Percentiles rank a stretch among this genome's conserved stretches.
Conservation (phyloP, 352 stramenopile species). For the Globisporangium sylvaticum region DNA sequence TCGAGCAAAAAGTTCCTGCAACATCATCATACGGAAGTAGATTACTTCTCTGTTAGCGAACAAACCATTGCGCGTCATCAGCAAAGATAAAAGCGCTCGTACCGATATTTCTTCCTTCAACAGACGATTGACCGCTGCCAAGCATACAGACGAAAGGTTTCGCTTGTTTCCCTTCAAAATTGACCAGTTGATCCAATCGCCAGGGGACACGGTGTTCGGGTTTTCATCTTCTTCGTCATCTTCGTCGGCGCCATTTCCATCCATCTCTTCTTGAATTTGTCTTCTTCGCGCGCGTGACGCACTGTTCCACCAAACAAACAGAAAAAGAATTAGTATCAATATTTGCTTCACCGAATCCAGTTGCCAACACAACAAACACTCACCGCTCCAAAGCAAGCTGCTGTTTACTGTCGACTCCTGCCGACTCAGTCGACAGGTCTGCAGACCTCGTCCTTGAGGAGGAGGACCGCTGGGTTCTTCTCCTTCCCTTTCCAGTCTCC, state of each 20-base stretch:
- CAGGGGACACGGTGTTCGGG: not conserved
- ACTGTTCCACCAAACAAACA: constrained; percentile 24
- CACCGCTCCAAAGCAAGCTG: constrained; percentile 58
- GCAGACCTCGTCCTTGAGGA: constrained; percentile 11
- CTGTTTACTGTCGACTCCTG: constrained; percentile 18
- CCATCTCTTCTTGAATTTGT: constrained; percentile 33
- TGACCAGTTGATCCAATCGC: constrained; percentile 75
- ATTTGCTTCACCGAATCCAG: not conserved
- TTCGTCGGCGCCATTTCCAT: constrained; percentile 40
- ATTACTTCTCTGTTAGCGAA: not conserved
- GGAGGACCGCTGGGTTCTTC: not conserved
- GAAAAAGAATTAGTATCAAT: not conserved
- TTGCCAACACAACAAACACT: not conserved
- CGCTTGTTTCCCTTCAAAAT: constrained; percentile 36
- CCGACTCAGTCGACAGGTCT: constrained; percentile 1
- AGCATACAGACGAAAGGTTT: constrained; percentile 51
- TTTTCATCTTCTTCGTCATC: constrained; percentile 31
- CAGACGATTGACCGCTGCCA: constrained; percentile 53
- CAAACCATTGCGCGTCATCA: not conserved
- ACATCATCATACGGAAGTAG: not conserved
- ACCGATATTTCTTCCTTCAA: constrained; percentile 77
- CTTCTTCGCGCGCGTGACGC: constrained; percentile 62
- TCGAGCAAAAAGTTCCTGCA: constrained; percentile 75
- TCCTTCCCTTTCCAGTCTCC: constrained; percentile 12
- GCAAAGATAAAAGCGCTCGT: not conserved